phyloP scores from a whole-genome alignment of 352 stramenopile species.

The Lagenidium giganteum region DNA sequence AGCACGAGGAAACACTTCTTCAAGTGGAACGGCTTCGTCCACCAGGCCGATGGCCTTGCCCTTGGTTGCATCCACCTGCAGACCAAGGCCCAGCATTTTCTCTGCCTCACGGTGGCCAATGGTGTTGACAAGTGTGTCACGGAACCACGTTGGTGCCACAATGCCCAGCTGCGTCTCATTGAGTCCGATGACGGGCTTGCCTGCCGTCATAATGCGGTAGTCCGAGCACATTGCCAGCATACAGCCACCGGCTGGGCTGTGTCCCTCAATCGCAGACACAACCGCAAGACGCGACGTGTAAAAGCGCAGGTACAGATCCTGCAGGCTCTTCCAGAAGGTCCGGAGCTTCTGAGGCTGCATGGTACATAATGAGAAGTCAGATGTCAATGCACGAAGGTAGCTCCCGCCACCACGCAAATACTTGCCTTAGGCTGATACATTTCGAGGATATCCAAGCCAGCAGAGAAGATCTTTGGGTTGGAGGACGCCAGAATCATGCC shows the following conservation, averaged over 20 bases:
- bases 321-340: constrained; percentile 90
- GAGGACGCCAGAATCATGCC: constrained; percentile 76
- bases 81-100: constrained; percentile 78
- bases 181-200: constrained; percentile 88
- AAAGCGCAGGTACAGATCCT: constrained; percentile 90
- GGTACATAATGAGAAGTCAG: no score
- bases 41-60: constrained; percentile 72
- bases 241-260: constrained; percentile 91
- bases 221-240: constrained; percentile 93
- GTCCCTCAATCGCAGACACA: constrained; percentile 88
- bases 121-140: constrained; percentile 73
- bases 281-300: constrained; percentile 88
- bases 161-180: constrained; percentile 95
- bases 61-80: constrained; percentile 75
- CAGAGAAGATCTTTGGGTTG: constrained; percentile 85
- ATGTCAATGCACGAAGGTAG: no score
- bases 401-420: no score
- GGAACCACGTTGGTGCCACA: constrained; percentile 76
- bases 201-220: constrained; percentile 91
- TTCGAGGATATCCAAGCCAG: constrained; percentile 91
- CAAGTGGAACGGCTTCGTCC: constrained; percentile 67
- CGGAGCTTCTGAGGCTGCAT: constrained; percentile 43
- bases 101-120: constrained; percentile 79
- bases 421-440: constrained; percentile 84
- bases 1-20: constrained; percentile 70